Conservation (phyloP, 169 alveolate genomes). For the Eimeria acervulina region DNA sequence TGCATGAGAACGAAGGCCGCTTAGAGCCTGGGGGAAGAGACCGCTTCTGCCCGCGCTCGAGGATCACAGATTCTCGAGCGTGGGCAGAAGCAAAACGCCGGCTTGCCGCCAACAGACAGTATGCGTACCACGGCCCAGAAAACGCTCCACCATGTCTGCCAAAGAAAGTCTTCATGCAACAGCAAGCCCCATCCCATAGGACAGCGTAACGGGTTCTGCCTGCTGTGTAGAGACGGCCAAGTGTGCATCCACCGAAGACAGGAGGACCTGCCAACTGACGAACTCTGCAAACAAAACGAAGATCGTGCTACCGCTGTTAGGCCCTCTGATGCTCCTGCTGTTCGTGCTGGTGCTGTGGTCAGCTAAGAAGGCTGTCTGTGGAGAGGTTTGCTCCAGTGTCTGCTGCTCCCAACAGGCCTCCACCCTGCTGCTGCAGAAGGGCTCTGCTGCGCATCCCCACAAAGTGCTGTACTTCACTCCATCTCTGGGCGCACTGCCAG, state of each 20-base stretch:
- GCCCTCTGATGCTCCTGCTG: background rate
- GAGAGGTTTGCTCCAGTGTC: conserved; percentile 16
- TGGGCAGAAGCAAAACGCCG: background rate
- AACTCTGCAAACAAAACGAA: background rate
- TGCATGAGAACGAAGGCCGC: background rate
- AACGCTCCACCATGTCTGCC: background rate
- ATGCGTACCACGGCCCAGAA: background rate
- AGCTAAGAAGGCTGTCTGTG: conserved; percentile 23
- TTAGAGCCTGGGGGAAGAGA: background rate
- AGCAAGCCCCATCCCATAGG: background rate
- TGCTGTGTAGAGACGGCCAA: background rate
- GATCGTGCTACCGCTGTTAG: background rate
- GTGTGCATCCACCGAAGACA: background rate
- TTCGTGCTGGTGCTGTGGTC: background rate
- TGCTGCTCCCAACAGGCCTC: conserved; percentile 5
- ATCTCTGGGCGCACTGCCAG: conserved; percentile 81
- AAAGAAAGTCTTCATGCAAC: background rate
- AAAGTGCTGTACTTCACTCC: conserved; percentile 77
- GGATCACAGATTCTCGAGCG: background rate
- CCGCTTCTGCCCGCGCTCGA: background rate
- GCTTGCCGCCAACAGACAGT: background rate
- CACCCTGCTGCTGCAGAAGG: conserved; percentile 57
- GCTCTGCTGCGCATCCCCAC: conserved; percentile 71
- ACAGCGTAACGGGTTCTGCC: background rate
- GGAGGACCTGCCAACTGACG: background rate